A percentile compares a stretch with the other conserved stretches of the same genome.
These are phyloP conservation scores for Margaritispora aquatica DNA, from an alignment of 495 filamentous ascomycete species.

Conservation along the genomic window DNA sequence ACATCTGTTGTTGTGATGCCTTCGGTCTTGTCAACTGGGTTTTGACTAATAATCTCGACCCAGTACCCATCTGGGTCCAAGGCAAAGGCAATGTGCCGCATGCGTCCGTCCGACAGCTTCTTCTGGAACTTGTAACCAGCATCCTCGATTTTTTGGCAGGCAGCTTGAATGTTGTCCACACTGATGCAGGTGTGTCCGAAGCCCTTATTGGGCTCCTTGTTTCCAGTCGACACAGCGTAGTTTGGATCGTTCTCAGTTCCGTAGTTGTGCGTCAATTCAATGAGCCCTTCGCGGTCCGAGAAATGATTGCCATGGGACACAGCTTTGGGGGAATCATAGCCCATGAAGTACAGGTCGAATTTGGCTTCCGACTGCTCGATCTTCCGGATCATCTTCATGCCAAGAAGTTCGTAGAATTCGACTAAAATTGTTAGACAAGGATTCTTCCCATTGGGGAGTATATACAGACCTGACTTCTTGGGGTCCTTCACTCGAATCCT, in stretches of 20 bases:
- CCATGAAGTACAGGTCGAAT: conserved; percentile 86
- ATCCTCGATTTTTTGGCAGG: conserved; percentile 81
- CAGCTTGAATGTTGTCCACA: conserved; percentile 85
- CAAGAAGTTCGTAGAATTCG: conserved; percentile 92
- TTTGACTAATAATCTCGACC: conserved; percentile 32
- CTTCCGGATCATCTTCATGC: conserved; percentile 76
- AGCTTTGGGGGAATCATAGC: conserved; percentile 60
- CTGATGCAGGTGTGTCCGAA: conserved; percentile 88
- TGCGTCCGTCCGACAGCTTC: conserved; percentile 79
- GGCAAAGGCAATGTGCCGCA: conserved; percentile 85
- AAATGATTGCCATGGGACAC: conserved; percentile 54
- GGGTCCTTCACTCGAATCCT: conserved; percentile 97
- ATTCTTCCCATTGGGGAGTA: neutral
- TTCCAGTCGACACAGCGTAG: conserved; percentile 83
- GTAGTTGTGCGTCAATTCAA: conserved; percentile 97
- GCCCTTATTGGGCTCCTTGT: conserved; percentile 76
- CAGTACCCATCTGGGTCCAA: conserved; percentile 94
- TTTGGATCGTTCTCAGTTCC: conserved; percentile 83
- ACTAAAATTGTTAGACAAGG: conserved; percentile 35
- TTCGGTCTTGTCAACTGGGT: conserved; percentile 25
- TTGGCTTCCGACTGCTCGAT: conserved; percentile 67
- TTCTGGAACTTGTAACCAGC: conserved; percentile 93
- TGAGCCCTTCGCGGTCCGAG: conserved; percentile 79
- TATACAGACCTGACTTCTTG: conserved; percentile 55
- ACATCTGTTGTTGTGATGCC: conserved; percentile 23